Evolutionary conservation across 2,329 filamentous ascomycete genomes (phyloP).

Genomic region (Cladosporium colombiae): DNA sequence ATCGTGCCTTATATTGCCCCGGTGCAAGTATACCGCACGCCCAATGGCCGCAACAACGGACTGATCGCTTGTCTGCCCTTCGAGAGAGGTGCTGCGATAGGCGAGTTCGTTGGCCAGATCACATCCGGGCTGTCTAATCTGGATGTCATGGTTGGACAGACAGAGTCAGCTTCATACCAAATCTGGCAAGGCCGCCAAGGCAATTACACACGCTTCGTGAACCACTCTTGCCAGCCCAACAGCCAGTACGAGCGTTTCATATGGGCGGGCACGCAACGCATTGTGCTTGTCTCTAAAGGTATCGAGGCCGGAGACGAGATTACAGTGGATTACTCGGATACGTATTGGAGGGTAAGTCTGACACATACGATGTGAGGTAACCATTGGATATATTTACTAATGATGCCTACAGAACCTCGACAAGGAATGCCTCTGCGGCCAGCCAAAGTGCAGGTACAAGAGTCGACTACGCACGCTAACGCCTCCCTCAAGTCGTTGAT

Average conservation of each 20-base stretch:
- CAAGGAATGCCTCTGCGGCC: slow-evolving; percentile 58
- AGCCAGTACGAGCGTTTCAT: slow-evolving; percentile 58
- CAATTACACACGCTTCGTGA: slow-evolving; percentile 61
- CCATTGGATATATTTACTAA: slow-evolving; percentile 5
- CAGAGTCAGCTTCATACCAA: slow-evolving; percentile 52
- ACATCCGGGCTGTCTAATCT: slow-evolving; percentile 54
- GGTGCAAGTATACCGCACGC: slow-evolving; percentile 56
- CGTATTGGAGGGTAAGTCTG: slow-evolving; percentile 52
- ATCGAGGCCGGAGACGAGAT: slow-evolving; percentile 56
- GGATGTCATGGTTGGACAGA: slow-evolving; percentile 55
- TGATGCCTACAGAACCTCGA: slow-evolving; percentile 43
- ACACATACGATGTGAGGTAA: background rate
- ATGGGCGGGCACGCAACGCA: slow-evolving; percentile 58
- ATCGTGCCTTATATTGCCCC: slow-evolving; percentile 44
- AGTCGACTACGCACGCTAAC: slow-evolving; percentile 15
- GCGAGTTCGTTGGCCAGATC: slow-evolving; percentile 58
- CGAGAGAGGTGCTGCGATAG: slow-evolving; percentile 54
- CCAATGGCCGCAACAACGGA: slow-evolving; percentile 58
- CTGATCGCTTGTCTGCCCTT: slow-evolving; percentile 51
- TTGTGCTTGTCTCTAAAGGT: slow-evolving; percentile 58
- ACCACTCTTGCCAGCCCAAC: slow-evolving; percentile 60
- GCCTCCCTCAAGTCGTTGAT: slow-evolving; percentile 9
- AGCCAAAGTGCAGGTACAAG: slow-evolving; percentile 53
- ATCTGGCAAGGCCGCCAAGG: slow-evolving; percentile 59
- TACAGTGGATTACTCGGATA: slow-evolving; percentile 60